phyloP scores from a whole-genome alignment of 257 asterid species.

The Verbena officinalis region DNA sequence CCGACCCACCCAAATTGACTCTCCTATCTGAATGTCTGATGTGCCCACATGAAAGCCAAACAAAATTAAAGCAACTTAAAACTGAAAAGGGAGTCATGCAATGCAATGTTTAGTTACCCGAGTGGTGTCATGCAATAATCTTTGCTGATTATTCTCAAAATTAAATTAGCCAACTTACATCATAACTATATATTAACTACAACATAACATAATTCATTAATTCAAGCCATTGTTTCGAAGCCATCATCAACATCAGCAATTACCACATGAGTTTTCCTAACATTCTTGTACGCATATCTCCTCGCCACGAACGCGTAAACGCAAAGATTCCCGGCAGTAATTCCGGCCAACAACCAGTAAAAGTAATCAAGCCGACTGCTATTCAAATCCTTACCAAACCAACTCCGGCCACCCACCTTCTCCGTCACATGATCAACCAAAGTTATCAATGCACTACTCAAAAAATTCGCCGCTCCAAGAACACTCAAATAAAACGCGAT shows the following conservation, averaged over 20 bases:
- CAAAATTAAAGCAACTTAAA: too few relatives aligned
- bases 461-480: conserved; percentile 62
- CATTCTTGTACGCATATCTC: conserved; percentile 71
- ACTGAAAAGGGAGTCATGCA: too few relatives aligned
- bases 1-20: too few relatives aligned
- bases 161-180: too few relatives aligned
- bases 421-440: conserved; percentile 58
- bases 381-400: conserved; percentile 55
- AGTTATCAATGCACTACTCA: conserved; percentile 66
- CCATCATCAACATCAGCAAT: conserved; percentile 37
- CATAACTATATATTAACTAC: too few relatives aligned
- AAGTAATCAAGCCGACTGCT: conserved; percentile 45
- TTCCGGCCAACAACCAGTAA: conserved; percentile 53
- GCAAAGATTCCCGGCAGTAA: conserved; percentile 44
- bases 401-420: conserved; percentile 47
- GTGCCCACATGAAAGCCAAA: too few relatives aligned
- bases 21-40: too few relatives aligned
- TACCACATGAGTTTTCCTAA: conserved; percentile 39
- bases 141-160: too few relatives aligned
- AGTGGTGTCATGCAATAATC: too few relatives aligned
- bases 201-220: too few relatives aligned
- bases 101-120: too few relatives aligned
- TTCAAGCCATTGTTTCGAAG: conserved; percentile 14
- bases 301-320: conserved; percentile 52
- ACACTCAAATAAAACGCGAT: conserved; percentile 81